Base-by-base conservation (phyloP, 1,139 yeast species). In the Pichia sp. region DNA sequence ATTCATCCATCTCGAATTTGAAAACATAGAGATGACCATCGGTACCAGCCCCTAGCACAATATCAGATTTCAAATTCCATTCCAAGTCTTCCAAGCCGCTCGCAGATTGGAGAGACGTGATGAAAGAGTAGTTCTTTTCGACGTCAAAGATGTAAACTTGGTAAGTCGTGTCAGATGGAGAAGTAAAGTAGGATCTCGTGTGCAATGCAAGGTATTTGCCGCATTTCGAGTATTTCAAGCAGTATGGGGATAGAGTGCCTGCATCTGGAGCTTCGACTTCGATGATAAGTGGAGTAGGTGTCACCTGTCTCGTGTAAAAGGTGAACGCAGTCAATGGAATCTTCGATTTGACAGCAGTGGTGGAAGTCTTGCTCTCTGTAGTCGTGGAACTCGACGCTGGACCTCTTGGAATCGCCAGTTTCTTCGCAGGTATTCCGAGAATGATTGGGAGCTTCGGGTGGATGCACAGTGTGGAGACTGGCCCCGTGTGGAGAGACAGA, bases 1-100 rank as follows among this genome's bases (percentile, higher is more conserved):
- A 19, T 34, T 15, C 18, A 2, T 9, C 9, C 14, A 14, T 18
- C 14, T 11, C 7, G 4, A 47, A 24, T 15, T 42, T 34, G 17
- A 22, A 43, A 9, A 52, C 36, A 15, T 40, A 27, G 15, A 53
- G 22, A n/a, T 35, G 15, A 17, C 56, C 56, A 32, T 44, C 45
- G 15, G 47, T 41, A 4, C 46, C 44, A 9, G 48, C 53, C 4
- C 39, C 9, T 10, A 44, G 20, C 9, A 51, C 6, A 32, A 33
- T 31, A 9, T 37, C 22, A 11, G 40, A 36, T 22, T 30, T 33
- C 5, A 20, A 18, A 20, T 38, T 44, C 54, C 55, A 51, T 19
- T 34, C 47, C 1, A 53, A 11, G 20, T 40, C 48, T 15, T 46
- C 48, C 4, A 53, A 12, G 9, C 42, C 42, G 7, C 24, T 28